Conservation (phyloP, 768 basidiomycete genomes). For the Mycena galopus region DNA sequence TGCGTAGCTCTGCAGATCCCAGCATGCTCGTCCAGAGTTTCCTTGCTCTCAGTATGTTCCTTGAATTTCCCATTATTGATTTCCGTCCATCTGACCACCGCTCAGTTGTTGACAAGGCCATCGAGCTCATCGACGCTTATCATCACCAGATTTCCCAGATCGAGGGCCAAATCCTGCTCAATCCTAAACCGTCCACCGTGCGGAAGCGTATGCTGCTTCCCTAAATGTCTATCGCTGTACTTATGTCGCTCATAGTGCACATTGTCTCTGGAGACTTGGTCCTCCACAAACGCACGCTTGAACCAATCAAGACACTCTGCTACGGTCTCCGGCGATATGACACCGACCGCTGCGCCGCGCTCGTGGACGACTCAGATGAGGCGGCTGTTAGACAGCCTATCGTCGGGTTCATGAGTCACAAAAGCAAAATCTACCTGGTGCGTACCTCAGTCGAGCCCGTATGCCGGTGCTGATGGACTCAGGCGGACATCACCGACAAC, state of each 20-base stretch:
- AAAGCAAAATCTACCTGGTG: constrained; percentile 75
- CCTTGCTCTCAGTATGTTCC: constrained; percentile 60
- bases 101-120: constrained; percentile 71
- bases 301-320: constrained; percentile 76
- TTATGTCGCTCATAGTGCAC: constrained; percentile 62
- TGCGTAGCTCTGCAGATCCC: constrained; percentile 72
- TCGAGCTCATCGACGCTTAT: constrained; percentile 78
- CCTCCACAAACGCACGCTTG: constrained; percentile 77
- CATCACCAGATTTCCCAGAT: constrained; percentile 70
- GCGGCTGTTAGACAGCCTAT: constrained; percentile 46
- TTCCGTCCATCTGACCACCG: constrained; percentile 56
- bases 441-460: constrained; percentile 33
- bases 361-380: constrained; percentile 50
- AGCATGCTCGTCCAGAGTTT: constrained; percentile 72
- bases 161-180: constrained; percentile 69
- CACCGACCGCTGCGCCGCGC: constrained; percentile 66
- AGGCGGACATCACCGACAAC: constrained; percentile 82
- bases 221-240: neutral
- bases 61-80: constrained; percentile 43
- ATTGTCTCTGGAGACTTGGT: constrained; percentile 81
- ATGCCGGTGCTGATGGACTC: constrained; percentile 44
- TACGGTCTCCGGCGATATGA: constrained; percentile 80
- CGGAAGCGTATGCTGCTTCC: constrained; percentile 60
- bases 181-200: constrained; percentile 71
- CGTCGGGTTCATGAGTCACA: constrained; percentile 68